These are phyloP conservation scores for Aspergillus thermomutatus DNA, from an alignment of 2,329 filamentous ascomycete species.

Conservation along the genomic window DNA sequence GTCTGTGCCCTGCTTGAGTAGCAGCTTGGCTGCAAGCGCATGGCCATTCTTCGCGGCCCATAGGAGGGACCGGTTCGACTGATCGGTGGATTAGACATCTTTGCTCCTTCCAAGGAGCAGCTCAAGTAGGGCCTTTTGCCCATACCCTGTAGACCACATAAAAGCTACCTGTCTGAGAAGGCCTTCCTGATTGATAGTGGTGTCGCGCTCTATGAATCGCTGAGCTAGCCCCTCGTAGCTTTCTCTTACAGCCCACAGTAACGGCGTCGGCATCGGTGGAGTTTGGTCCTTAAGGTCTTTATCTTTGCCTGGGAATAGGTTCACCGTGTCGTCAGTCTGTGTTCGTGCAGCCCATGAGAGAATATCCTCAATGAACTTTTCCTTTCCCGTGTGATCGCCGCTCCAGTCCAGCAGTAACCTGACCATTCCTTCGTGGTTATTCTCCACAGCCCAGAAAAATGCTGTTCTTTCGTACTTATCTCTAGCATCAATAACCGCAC, in stretches of 20 bases:
- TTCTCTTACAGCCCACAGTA: constrained; percentile 7
- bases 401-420: too few species aligned
- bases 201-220: neutral
- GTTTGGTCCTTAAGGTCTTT: too few species aligned
- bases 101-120: constrained; percentile 2
- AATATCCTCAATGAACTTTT: too few species aligned
- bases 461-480: neutral
- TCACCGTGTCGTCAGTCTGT: too few species aligned
- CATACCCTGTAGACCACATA: neutral
- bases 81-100: neutral
- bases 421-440: too few species aligned
- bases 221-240: neutral
- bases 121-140: neutral
- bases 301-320: too few species aligned
- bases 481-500: neutral
- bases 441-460: too few species aligned
- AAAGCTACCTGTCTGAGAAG: neutral
- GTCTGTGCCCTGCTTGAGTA: neutral
- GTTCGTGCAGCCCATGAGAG: too few species aligned
- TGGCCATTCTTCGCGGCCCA: neutral
- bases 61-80: neutral
- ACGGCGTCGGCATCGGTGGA: neutral
- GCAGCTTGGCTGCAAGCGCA: neutral
- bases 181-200: neutral
- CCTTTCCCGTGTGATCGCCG: too few species aligned